Conservation (phyloP, 257 asterid species). For the Scutellaria galericulata region DNA sequence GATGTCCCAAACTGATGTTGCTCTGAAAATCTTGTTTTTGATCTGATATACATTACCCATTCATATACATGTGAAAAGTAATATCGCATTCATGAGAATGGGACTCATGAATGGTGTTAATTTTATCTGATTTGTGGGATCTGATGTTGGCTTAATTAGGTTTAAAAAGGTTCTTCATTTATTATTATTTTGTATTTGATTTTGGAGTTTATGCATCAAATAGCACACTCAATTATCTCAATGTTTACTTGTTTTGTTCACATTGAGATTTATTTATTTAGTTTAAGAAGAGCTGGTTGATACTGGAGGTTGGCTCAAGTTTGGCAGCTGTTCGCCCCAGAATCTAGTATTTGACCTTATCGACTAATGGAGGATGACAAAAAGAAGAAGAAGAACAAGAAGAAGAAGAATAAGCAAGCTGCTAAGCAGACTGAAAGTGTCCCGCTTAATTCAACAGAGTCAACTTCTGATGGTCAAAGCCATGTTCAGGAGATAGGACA, state of each 20-base stretch:
- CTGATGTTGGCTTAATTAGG: conserved; percentile 25
- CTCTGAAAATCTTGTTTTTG: background rate
- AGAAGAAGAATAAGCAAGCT: conserved; percentile 72
- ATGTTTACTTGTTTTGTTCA: background rate
- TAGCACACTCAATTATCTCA: background rate
- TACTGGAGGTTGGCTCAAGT: conserved; percentile 13
- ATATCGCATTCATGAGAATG: background rate
- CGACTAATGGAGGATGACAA: conserved; percentile 59
- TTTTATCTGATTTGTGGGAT: conserved; percentile 27
- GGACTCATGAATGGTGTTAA: background rate
- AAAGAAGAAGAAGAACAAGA: conserved; percentile 63
- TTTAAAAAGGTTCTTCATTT: background rate
- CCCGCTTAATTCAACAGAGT: conserved; percentile 41
- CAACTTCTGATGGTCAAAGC: conserved; percentile 43
- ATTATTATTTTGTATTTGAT: conserved; percentile 1
- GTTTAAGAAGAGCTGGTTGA: background rate
- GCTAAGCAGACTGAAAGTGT: conserved; percentile 50
- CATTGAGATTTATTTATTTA: background rate
- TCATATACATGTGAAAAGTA: background rate
- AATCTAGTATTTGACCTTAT: conserved; percentile 26
- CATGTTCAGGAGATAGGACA: conserved; percentile 36
- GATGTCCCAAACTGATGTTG: conserved; percentile 22
- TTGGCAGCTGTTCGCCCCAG: conserved; percentile 7
- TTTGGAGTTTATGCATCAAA: conserved; percentile 14
- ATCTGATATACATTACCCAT: conserved; percentile 31